Evolutionary conservation across 1,284 basidiomycete genomes (phyloP), one percentile per base, ranked within the genome.

Genomic region (Rhodotorula glutinis): DNA sequence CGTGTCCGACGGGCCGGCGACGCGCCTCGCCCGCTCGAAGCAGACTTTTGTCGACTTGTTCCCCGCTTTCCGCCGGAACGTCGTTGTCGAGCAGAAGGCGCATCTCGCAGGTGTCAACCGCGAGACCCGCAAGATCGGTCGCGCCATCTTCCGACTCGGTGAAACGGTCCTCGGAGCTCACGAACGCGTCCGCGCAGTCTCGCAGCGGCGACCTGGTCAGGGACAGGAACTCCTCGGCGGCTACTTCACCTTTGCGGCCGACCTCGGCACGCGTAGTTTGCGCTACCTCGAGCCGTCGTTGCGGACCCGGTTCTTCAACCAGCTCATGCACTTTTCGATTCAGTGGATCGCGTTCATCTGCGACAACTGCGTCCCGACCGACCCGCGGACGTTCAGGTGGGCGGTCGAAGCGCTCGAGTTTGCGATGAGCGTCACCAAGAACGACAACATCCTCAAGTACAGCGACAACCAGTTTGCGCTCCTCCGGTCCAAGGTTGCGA

Each of bases 321-420:
- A 89, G 11, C 82, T 97, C 46, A 89, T 94, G 79, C 87, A 87
- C 69, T 84, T 96, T 53, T 91, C 92, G 3, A 96, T 97, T 74
- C 89, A 90, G 27, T 99, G 96, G 96, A 91, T 98, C 33, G 88
- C 91, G 33, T 98, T 99, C 81, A 96, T 98, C 71, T 97, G 92
- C 79, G 94, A 98, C 77, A 92, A 95, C 75, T 99, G 96, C 80
- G 91, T 97, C 75, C 92, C 93, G 2, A 90, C 92, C 53, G 95
- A 98, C 78, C 87, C 92, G 68, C 92, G 90, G 79, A 98, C 94
- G 0, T 99, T 99, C 85, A 89, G 91, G 77, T 98, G 95, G 93
- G 95, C 96, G 1, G 93, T 99, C 62, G 91, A 90, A 61, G 94
- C 96, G 7, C 85, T 99, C 25, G 92, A 97, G 77, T 98, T 96